Evolutionary conservation across 345 rosid species (phyloP).

Genomic region (Camelina laxa): DNA sequence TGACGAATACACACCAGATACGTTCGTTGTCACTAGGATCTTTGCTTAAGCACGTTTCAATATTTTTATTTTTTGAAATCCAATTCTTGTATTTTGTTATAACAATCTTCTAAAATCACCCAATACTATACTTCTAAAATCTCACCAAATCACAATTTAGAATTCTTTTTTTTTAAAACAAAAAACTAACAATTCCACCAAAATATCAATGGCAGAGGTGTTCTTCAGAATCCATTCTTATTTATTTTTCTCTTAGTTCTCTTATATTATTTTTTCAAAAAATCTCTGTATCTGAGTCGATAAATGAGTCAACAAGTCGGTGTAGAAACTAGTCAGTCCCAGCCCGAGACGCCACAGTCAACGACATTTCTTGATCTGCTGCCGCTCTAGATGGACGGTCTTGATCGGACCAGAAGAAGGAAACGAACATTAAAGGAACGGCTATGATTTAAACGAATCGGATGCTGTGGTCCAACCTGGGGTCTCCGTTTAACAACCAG

Average conservation of each 20-base stretch:
- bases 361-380: constrained; percentile 59
- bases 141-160: no score
- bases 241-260: neutral
- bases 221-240: neutral
- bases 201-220: constrained; percentile 16
- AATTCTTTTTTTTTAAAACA: no score
- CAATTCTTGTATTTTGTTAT: no score
- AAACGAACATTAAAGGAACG: constrained; percentile 63
- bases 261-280: neutral
- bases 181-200: no score
- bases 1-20: no score
- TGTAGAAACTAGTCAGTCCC: constrained; percentile 51
- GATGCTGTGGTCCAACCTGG: constrained; percentile 76
- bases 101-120: no score
- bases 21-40: no score
- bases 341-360: constrained; percentile 38
- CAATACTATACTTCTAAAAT: no score
- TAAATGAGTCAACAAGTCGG: constrained; percentile 59
- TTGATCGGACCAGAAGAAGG: constrained; percentile 47
- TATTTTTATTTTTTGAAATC: no score
- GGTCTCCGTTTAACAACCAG: constrained; percentile 46
- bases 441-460: constrained; percentile 62
- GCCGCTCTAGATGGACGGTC: constrained; percentile 54
- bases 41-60: no score
- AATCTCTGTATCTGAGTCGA: constrained; percentile 12